Base-by-base conservation (phyloP, 768 basidiomycete species). In the Galerina sulciceps region DNA sequence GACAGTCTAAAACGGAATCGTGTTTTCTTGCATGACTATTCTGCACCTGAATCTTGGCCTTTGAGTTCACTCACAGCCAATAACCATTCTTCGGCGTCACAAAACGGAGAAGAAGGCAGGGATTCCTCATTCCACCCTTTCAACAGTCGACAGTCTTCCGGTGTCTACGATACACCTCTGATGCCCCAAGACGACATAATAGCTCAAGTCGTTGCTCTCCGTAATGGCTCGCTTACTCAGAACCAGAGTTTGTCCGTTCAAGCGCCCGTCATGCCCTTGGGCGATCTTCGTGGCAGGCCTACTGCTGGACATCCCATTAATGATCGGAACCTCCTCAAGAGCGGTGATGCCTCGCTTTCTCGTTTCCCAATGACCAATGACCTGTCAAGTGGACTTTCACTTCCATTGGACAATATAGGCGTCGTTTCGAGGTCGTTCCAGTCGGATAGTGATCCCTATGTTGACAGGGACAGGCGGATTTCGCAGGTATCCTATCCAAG, bases 381-480 rank as follows among this genome's bases (percentile, higher is more conserved):
- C 35, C 57, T 63, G 46, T 58, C 58, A 20, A 61, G 57, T 37
- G 61, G 63, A 2, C 61, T 65, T 59, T 41, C 59, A 5, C 35
- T 57, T 18, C 46, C 65, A 15, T 42, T 61, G 34, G 66, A 64
- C 11, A 38, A 50, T n/a, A 37, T 57, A 15, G 57, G 54, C 35
- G 54, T 35, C 65, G 72, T 66, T 18, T 67, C 64, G 64, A 67
- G 55, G 48, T 66, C 66, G 15, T 67, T 68, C 51, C 67, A 68
- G 55, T 80, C 81, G 5, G 84, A 86, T 26, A 79, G 72, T 58
- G 85, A 86, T 66, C 71, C 77, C 1, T 79, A 79, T 61, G 60
- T 84, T 59, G 83, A 82, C 37, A 79, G 75, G 48, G 83, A 85
- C 59, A 86, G 85, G 82, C 79, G 80, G 43, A 59, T 62, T 57